Base-by-base conservation (phyloP, 352 stramenopile species). In the Phytophthora gonapodyides region DNA sequence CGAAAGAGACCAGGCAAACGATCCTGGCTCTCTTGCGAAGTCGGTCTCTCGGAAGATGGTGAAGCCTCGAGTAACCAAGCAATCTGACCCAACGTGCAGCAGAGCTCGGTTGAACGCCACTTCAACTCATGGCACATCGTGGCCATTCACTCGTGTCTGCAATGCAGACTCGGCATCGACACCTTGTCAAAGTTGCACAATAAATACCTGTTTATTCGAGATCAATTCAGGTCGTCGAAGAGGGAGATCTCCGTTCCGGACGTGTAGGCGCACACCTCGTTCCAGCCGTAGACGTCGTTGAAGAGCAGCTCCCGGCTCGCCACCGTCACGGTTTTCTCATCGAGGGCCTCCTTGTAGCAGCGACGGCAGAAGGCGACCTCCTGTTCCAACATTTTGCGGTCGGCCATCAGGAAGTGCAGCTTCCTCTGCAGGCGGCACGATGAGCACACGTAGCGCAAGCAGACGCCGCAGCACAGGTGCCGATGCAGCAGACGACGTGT, bases 261-360 rank as follows among this genome's bases (percentile, higher is more conserved):
- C 4, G 58, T 65, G 37, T 62, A 61, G 5, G 46, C 64, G 43
- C 59, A 69, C 1, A 31, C 15, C 38, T 73, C 58, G 53, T 54
- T 65, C 59, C 64, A 69, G 15, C 64, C 64, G 44, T 73, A 73
- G 11, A 69, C 46, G 42, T 66, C 65, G 50, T 66, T 60, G 38
- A 66, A 65, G 16, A 65, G 41, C 47, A 69, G 16, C 24, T 73
- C 65, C 8, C 62, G 53, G 10, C 53, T 59, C 8, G 55, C 59
- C 24, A 73, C 53, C 1, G 33, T 37, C 48, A 34, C n/a, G 8
- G 59, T 61, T 27, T 69, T 73, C 3, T 48, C 41, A 5, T 43
- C 21, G 2, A 73, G 47, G 15, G 55, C 60, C 30, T 61, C 31
- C 31, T 37, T 60, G 31, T 70, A 64, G 44, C 65, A 73, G 35